A percentile compares a stretch with the other conserved stretches of the same genome.
Evolutionary conservation across 208 protist species (phyloP).

Genomic region (Wallacemonas sp.): DNA sequence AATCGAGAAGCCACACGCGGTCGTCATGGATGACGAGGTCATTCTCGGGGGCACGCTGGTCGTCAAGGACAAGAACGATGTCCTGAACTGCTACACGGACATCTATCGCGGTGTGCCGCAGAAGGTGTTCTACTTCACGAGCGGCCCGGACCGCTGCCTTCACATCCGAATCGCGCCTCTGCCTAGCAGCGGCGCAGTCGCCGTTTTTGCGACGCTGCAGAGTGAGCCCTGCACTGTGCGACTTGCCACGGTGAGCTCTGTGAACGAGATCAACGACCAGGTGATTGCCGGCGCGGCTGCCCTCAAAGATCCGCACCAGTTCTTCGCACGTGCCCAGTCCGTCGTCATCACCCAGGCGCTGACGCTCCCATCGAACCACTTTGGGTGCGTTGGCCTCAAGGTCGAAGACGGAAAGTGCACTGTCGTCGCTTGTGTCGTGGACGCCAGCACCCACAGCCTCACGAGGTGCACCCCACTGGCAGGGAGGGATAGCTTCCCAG

Average conservation of each 20-base stretch:
- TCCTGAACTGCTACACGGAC: conserved; percentile 16
- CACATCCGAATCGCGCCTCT: conserved; percentile 10
- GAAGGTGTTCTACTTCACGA: conserved; percentile 16
- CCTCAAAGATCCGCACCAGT: conserved; percentile 6
- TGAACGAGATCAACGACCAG: conserved; percentile 7
- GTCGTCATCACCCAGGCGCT: conserved; percentile 5
- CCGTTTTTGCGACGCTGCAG: not conserved
- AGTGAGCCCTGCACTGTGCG: not conserved
- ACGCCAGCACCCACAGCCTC: not conserved
- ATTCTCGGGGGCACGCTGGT: conserved; percentile 15
- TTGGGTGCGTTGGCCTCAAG: conserved; percentile 3
- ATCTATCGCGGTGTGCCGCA: conserved; percentile 17
- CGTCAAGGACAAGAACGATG: conserved; percentile 11
- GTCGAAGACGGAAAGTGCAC: not conserved
- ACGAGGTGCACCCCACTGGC: not conserved
- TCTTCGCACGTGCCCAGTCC: not conserved
- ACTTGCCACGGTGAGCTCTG: conserved; percentile 2
- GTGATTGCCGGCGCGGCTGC: conserved; percentile 15
- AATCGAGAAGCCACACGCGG: conserved; percentile 17
- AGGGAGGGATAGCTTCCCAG: not conserved
- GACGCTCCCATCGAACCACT: not conserved
- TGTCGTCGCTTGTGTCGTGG: conserved; percentile 4
- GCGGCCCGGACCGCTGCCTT: conserved; percentile 2
- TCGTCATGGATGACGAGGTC: not conserved
- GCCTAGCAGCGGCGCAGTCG: not conserved